phyloP scores from a whole-genome alignment of 2,329 filamentous ascomycete genomes.

The Sarocladiaceae sp. region DNA sequence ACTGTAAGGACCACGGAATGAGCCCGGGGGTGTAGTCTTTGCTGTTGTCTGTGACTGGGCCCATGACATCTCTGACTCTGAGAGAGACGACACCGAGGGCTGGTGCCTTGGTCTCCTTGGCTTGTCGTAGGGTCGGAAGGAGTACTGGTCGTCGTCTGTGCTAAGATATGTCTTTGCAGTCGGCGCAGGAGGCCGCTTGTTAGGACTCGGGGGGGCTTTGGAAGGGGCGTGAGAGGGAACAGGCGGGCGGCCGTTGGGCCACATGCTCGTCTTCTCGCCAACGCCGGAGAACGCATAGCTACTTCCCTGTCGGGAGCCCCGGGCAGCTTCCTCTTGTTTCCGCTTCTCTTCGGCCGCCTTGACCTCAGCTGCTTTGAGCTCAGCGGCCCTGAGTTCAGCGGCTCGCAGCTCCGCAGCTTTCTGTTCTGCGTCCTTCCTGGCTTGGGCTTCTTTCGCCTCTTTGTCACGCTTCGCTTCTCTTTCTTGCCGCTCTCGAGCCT shows the following conservation, averaged over 20 bases:
- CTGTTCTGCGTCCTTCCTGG: constrained; percentile 22
- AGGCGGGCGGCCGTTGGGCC: constrained; percentile 54
- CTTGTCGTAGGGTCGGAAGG: constrained; percentile 72
- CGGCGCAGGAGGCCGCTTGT: constrained; percentile 35
- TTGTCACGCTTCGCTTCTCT: constrained; percentile 38
- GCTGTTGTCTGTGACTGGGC: constrained; percentile 78
- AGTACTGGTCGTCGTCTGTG: constrained; percentile 61
- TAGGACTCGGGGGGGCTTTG: constrained; percentile 21
- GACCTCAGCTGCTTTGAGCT: constrained; percentile 23
- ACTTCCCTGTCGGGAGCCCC: constrained; percentile 33
- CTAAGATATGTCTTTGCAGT: constrained; percentile 53
- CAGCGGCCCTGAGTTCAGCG: constrained; percentile 17
- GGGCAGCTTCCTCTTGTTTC: constrained; percentile 22
- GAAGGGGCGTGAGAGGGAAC: constrained; percentile 24
- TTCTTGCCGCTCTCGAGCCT: constrained; percentile 40
- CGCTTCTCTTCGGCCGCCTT: constrained; percentile 25
- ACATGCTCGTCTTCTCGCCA: constrained; percentile 64
- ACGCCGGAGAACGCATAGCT: constrained; percentile 59
- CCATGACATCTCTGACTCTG: constrained; percentile 76
- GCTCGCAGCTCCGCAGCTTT: constrained; percentile 25
- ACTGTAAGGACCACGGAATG: constrained; percentile 69
- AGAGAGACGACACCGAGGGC: constrained; percentile 62
- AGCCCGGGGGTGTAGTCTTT: constrained; percentile 76
- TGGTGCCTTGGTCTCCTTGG: constrained; percentile 49
- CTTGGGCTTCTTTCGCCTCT: constrained; percentile 29